A percentile compares a stretch with the other conserved stretches of the same genome.
Evolutionary conservation across 352 stramenopile species (phyloP).

Genomic region (Phytophthora macrochlamydospora): DNA sequence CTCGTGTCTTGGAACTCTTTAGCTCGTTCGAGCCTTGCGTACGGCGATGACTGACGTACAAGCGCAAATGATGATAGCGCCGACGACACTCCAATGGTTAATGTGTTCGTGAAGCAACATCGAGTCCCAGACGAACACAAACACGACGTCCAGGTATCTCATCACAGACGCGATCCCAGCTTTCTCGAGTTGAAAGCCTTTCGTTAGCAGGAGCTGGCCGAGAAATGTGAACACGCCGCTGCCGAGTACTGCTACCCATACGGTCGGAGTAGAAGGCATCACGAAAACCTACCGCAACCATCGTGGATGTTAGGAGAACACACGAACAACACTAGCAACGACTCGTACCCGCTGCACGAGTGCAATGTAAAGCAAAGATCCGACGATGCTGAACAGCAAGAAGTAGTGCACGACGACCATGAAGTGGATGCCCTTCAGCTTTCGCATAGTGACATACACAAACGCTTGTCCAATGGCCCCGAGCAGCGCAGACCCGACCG

Average conservation of each 20-base stretch:
- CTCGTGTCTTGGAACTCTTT: not conserved
- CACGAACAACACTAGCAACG: too few relatives aligned
- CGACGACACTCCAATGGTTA: constrained; percentile 75
- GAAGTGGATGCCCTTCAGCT: constrained; percentile 60
- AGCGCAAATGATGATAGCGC: constrained; percentile 69
- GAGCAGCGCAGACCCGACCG: constrained; percentile 51
- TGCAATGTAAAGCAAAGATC: constrained; percentile 57
- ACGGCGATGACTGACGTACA: constrained; percentile 68
- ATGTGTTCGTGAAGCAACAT: constrained; percentile 66
- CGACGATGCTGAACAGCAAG: constrained; percentile 61
- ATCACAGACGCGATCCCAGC: constrained; percentile 82
- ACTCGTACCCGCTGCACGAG: constrained; percentile 44
- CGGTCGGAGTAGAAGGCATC: constrained; percentile 34
- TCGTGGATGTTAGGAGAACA: too few relatives aligned
- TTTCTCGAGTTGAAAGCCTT: constrained; percentile 85
- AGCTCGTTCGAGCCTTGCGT: constrained; percentile 47
- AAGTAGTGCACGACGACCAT: constrained; percentile 84
- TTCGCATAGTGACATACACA: constrained; percentile 72
- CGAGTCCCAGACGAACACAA: constrained; percentile 81
- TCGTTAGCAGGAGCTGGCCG: constrained; percentile 73
- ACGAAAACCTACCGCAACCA: constrained; percentile 31
- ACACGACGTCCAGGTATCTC: constrained; percentile 85
- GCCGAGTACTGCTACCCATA: constrained; percentile 59
- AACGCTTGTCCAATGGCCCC: constrained; percentile 68
- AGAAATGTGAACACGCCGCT: constrained; percentile 75